These are phyloP conservation scores for Lentinus polychrous DNA, from an alignment of 1,284 basidiomycete genomes.

Conservation along the genomic window DNA sequence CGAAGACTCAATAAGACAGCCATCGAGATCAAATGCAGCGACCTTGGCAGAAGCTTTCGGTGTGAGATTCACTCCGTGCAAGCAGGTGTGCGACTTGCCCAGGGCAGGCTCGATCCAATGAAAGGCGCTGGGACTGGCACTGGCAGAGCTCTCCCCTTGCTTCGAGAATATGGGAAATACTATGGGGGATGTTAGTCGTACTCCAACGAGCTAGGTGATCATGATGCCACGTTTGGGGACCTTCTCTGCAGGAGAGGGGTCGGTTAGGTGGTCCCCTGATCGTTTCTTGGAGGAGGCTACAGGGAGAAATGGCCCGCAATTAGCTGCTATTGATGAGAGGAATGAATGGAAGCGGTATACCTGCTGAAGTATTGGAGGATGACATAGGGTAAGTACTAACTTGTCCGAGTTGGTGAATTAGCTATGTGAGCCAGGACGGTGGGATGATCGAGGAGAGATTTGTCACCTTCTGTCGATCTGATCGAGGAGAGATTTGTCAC, in stretches of 20 bases:
- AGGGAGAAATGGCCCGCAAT: background rate
- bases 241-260: constrained; percentile 7
- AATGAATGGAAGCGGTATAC: too few relatives aligned
- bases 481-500: too few relatives aligned
- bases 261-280: constrained; percentile 10
- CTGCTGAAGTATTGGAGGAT: too few relatives aligned
- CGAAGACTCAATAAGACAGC: constrained; percentile 71
- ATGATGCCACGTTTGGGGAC: constrained; percentile 14
- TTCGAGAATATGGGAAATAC: constrained; percentile 23
- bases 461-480: too few relatives aligned
- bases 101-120: constrained; percentile 51
- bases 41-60: constrained; percentile 49
- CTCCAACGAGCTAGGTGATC: background rate
- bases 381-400: too few relatives aligned
- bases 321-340: background rate
- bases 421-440: too few relatives aligned
- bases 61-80: constrained; percentile 52
- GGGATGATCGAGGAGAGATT: too few relatives aligned
- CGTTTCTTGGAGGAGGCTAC: constrained; percentile 15
- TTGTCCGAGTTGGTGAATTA: too few relatives aligned
- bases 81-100: constrained; percentile 50
- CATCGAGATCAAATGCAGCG: constrained; percentile 84
- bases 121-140: constrained; percentile 29
- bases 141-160: constrained; percentile 3
- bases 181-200: background rate